Base-by-base conservation (phyloP, 2,329 filamentous ascomycete genomes). In the Onygenales sp. region DNA sequence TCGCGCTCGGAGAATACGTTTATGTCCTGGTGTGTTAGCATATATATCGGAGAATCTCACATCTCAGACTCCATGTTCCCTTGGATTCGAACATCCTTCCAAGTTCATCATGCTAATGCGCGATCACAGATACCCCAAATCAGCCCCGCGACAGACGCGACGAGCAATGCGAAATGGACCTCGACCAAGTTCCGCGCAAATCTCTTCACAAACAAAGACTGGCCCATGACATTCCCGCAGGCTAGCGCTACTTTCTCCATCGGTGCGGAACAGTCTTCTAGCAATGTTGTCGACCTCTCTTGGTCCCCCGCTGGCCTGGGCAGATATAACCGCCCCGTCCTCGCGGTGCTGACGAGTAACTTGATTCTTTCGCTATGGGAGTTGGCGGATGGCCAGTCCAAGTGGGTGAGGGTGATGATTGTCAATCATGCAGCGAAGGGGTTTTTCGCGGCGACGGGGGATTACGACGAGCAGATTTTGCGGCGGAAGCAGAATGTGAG, bases 241-340 rank as follows among this genome's bases (percentile, higher is more conserved):
- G 68, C 72, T 10, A 70, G 75, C 33, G 60, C 69, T 11, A 66
- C 72, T 14, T 80, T 78, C 60, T 83, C 80, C 0, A 61, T 83
- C 27, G 81, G 79, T 2, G 78, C 81, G 57, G 81, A 84, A 60
- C 75, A 81, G 51, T 83, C 80, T 0, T 61, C 68, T 2, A 78
- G 78, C 55, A 69, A 69, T 43, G 74, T 79, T 2, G 64, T 72
- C n/a, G 67, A 67, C 2, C 60, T 83, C 21, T 67, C 72, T 7
- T 84, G 81, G 81, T 84, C 81, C 5, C 70, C 77, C 2, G 71
- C 76, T 6, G 80, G 81, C 2, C 65, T 83, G 41, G 79, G 72
- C 14, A 75, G 74, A 58, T 76, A 81, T 63, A 68, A 74, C 43
- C 73, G 78, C 57, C 79, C 75, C 60, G 74, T 76, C 7, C 71